Evolutionary conservation across 2,329 filamentous ascomycete genomes (phyloP).

Genomic region (Macrophomina tecta): DNA sequence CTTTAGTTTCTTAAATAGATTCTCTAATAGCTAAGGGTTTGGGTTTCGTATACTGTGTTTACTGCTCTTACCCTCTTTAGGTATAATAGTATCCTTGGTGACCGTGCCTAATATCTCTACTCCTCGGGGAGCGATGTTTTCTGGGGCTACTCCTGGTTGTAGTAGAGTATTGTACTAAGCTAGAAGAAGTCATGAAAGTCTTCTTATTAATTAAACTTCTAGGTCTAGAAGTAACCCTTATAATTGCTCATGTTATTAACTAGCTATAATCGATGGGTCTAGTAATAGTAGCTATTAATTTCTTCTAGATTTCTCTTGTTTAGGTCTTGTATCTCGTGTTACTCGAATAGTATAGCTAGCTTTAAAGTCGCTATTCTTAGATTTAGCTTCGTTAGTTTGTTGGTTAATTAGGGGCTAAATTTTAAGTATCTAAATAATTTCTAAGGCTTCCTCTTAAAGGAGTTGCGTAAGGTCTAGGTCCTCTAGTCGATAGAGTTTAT

Average conservation of each 20-base stretch:
- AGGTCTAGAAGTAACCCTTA: not conserved
- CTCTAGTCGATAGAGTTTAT: constrained; percentile 5
- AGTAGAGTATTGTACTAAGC: not conserved
- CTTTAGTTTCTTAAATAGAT: too few relatives aligned
- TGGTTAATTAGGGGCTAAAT: not conserved
- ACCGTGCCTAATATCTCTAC: too few relatives aligned
- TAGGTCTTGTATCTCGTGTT: too few relatives aligned
- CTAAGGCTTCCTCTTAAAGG: constrained; percentile 1
- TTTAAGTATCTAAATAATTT: constrained; percentile 1
- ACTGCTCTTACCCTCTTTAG: too few relatives aligned
- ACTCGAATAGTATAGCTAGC: too few relatives aligned
- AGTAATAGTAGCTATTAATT: not conserved
- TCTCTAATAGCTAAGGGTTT: too few relatives aligned
- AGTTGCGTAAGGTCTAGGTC: constrained; percentile 3
- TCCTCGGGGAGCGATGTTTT: too few relatives aligned
- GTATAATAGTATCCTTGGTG: too few relatives aligned
- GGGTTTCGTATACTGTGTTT: too few relatives aligned
- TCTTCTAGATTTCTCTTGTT: not conserved
- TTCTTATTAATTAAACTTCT: not conserved
- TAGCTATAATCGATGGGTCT: not conserved
- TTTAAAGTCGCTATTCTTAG: too few relatives aligned
- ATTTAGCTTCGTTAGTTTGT: not conserved
- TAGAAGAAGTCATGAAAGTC: not conserved
- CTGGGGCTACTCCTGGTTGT: too few relatives aligned
- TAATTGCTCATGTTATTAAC: not conserved